Percentiles rank a stretch among this genome's conserved stretches.
phyloP scores from a whole-genome alignment of 2,329 filamentous ascomycete species.

The Neonectria sp. region DNA sequence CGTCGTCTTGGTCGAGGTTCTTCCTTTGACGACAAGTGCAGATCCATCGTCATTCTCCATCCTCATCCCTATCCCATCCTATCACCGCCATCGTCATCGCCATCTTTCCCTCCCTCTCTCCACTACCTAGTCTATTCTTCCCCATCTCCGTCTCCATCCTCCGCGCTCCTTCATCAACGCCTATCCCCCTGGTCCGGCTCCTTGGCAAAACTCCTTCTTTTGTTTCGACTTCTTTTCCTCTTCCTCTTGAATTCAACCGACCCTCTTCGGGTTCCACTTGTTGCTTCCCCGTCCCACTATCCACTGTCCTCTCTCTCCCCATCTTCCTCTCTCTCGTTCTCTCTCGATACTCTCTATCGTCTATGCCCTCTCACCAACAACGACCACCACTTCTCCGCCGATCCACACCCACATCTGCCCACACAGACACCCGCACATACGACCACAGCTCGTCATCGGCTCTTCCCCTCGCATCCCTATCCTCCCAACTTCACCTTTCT shows the following conservation, averaged over 20 bases:
- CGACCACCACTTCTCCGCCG: slow-evolving; percentile 12
- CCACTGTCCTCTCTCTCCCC: not conserved
- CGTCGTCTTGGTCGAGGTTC: not conserved
- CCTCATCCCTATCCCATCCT: too few relatives aligned
- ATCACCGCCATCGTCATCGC: not conserved
- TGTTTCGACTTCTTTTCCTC: slow-evolving; percentile 25
- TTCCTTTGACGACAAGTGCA: not conserved
- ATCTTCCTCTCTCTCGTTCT: not conserved
- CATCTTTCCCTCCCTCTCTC: not conserved
- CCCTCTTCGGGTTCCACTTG: slow-evolving; percentile 3
- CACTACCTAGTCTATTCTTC: not conserved
- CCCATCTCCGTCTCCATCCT: slow-evolving; percentile 6
- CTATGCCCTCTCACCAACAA: slow-evolving; percentile 7
- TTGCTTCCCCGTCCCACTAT: not conserved
- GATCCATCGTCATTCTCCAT: not conserved
- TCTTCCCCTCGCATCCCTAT: not conserved
- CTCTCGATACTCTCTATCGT: slow-evolving; percentile 3
- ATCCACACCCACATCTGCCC: slow-evolving; percentile 26
- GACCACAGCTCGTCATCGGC: not conserved
- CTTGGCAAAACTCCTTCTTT: slow-evolving; percentile 4
- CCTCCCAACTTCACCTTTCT: not conserved
- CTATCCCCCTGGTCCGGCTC: not conserved
- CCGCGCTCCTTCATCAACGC: not conserved
- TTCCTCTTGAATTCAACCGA: slow-evolving; percentile 18
- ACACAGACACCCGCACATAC: slow-evolving; percentile 8